A percentile compares a stretch with the other conserved stretches of the same genome.
phyloP scores from a whole-genome alignment of 1,284 basidiomycete species.

The Ustilago crameri region DNA sequence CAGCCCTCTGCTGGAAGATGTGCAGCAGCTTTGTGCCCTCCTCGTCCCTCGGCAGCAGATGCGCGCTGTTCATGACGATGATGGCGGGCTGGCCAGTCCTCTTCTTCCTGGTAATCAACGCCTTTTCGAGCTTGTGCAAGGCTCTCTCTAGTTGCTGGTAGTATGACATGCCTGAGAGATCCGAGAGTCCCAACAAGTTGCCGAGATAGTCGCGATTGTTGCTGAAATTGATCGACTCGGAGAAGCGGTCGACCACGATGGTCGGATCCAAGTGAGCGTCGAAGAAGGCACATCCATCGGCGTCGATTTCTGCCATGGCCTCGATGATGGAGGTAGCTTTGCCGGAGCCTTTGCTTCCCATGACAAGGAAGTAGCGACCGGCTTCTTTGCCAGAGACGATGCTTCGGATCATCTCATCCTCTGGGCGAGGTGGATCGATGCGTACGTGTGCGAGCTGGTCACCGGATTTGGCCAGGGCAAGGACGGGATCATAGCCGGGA shows the following conservation, averaged over 20 bases:
- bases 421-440: conserved; percentile 49
- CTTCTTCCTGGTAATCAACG: conserved; percentile 52
- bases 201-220: conserved; percentile 65
- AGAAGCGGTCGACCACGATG: conserved; percentile 62
- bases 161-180: conserved; percentile 58
- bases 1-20: conserved; percentile 64
- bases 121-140: conserved; percentile 62
- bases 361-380: conserved; percentile 61
- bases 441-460: conserved; percentile 55
- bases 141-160: conserved; percentile 60
- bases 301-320: conserved; percentile 57
- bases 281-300: conserved; percentile 64
- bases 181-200: conserved; percentile 60
- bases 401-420: conserved; percentile 57
- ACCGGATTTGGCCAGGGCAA: conserved; percentile 53
- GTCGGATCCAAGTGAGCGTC: conserved; percentile 58
- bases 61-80: conserved; percentile 63
- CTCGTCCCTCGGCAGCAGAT: conserved; percentile 58
- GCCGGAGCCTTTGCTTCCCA: conserved; percentile 62
- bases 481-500: conserved; percentile 61
- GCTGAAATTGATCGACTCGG: conserved; percentile 61
- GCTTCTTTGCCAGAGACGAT: conserved; percentile 60
- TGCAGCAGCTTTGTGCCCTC: conserved; percentile 57
- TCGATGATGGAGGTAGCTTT: conserved; percentile 61
- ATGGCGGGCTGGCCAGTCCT: conserved; percentile 58